Evolutionary conservation across 768 basidiomycete genomes (phyloP).

Genomic region (Saitozyma podzolica): DNA sequence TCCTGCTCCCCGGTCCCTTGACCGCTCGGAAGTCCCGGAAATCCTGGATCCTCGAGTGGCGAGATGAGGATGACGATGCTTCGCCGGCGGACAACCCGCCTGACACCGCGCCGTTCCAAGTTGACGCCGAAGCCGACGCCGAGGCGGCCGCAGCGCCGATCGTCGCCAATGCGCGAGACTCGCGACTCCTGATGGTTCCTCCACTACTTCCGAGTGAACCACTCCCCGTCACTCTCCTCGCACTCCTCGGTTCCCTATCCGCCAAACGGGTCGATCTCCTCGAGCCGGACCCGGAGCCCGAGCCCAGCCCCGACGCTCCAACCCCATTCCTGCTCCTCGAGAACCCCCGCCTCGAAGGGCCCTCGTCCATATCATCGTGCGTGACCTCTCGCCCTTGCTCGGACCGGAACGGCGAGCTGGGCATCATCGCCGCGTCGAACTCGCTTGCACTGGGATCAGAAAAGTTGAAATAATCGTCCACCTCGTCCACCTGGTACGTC

Average conservation of each 20-base stretch:
- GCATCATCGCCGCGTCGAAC: neutral
- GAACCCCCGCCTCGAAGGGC: neutral
- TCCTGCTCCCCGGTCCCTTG: too few relatives aligned
- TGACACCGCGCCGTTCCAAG: neutral
- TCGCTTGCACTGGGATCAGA: neutral
- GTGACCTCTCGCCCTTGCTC: too few relatives aligned
- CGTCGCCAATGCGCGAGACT: too few relatives aligned
- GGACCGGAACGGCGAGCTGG: too few relatives aligned
- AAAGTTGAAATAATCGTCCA: constrained; percentile 5
- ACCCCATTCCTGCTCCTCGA: neutral
- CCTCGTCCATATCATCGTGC: neutral
- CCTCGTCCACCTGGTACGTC: constrained; percentile 24
- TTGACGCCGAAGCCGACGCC: neutral
- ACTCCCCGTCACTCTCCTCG: too few relatives aligned
- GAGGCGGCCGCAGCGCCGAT: too few relatives aligned
- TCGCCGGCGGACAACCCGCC: constrained; percentile 1
- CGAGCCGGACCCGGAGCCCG: neutral
- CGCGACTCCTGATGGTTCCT: too few relatives aligned
- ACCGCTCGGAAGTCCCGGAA: neutral
- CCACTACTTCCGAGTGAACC: too few relatives aligned
- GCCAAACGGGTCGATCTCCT: too few relatives aligned
- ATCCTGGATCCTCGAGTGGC: neutral
- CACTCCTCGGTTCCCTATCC: too few relatives aligned
- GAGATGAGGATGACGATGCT: neutral
- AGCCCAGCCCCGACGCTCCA: neutral